Base-by-base conservation (phyloP, 1,139 yeast species). In the Saccharomycopsis crataegensis region DNA sequence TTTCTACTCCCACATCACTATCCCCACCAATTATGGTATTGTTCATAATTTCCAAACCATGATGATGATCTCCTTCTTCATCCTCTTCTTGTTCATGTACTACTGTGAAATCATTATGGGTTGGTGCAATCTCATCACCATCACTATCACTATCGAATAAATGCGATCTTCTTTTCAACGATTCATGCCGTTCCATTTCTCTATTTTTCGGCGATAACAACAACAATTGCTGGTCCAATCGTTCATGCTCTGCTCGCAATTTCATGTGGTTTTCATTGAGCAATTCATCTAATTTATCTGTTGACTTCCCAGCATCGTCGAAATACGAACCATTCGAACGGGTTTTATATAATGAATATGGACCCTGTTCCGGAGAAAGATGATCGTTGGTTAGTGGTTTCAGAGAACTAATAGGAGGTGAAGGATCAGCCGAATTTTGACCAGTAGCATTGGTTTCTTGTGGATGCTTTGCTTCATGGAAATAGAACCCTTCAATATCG, bases 201-300 rank as follows among this genome's bases (percentile, higher is more conserved):
- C 55, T n/a, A 36, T 52, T 52, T 22, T 54, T 38, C 2, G 57
- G 57, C 2, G 55, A 52, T 8, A 54, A 41, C 7, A 53, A 38
- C 14, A 49, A 31, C 34, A 47, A 32, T 44, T 54, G 57, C 12
- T 45, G 11, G 33, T 54, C 57, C 14, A 54, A 11, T 9, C 8
- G 14, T 17, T 52, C 53, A 37, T 54, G 57, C 32, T 51, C 50
- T 28, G 14, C 44, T 12, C 17, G 32, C 8, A 54, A 17, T 11
- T 43, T 42, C 8, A 36, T 46, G 41, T 52, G 52, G 48, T 53
- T 42, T 16, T 46, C 55, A 36, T n/a, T 7, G 12, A 54, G 38
- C 11, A 54, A 12, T 46, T 22, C 17, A 33, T 54, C 48, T 22
- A 54, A 32, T n/a, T 54, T 40, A 7, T 48, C 49, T n/a, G 41